Conservation (phyloP, 352 stramenopile genomes). For the Pythium aquatile region DNA sequence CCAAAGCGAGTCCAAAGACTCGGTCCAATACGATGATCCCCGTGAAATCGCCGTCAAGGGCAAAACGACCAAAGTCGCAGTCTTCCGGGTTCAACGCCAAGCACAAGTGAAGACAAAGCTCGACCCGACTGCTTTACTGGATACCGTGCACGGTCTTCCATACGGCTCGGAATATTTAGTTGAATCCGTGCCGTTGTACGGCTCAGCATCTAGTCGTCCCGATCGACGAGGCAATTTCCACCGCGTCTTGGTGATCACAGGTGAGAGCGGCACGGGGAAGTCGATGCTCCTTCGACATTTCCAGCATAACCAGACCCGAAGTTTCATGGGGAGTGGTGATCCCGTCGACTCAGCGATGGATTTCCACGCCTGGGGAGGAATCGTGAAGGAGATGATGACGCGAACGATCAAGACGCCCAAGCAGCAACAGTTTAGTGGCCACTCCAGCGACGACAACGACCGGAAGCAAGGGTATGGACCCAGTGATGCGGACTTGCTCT, state of each 20-base stretch:
- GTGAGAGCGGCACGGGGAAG: conserved; percentile 61
- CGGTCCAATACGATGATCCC: conserved; percentile 45
- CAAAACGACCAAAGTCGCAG: conserved; percentile 42
- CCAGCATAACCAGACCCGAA: conserved; percentile 42
- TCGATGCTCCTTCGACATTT: conserved; percentile 67
- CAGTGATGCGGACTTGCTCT: background rate
- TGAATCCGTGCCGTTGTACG: conserved; percentile 48
- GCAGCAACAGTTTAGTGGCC: background rate
- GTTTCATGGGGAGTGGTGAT: conserved; percentile 56
- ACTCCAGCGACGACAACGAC: background rate
- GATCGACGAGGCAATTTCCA: conserved; percentile 19
- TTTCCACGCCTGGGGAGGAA: conserved; percentile 59
- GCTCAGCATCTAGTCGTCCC: conserved; percentile 23
- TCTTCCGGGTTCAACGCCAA: conserved; percentile 45
- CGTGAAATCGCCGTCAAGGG: conserved; percentile 64
- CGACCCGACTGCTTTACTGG: conserved; percentile 32
- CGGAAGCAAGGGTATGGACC: background rate
- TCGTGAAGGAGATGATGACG: conserved; percentile 42
- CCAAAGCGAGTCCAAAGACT: conserved; percentile 51
- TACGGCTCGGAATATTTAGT: conserved; percentile 53
- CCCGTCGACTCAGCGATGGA: conserved; percentile 54
- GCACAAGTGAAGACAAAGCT: conserved; percentile 35
- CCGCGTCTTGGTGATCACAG: conserved; percentile 54
- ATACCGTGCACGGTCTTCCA: conserved; percentile 34
- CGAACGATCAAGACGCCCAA: conserved; percentile 32